A percentile compares a stretch with the other conserved stretches of the same genome.
Conservation (phyloP, 345 rosid genomes). For the Isatis tinctoria region DNA sequence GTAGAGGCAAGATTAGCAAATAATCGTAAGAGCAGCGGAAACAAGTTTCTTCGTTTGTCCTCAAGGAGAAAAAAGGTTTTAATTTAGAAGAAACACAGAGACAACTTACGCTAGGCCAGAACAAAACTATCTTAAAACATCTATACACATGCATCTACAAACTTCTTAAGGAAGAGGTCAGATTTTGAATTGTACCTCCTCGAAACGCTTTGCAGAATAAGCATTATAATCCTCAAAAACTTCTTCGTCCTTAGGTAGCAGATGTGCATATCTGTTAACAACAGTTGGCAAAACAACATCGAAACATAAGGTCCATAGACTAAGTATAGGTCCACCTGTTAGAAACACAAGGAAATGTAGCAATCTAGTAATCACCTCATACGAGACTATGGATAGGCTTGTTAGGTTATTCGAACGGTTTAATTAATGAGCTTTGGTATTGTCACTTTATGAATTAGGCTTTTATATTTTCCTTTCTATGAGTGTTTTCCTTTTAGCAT, state of each 20-base stretch:
- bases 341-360: conserved; percentile 7
- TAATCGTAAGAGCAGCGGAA: conserved; percentile 1
- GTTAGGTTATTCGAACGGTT: no score
- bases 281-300: not conserved
- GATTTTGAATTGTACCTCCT: conserved; percentile 56
- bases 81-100: not conserved
- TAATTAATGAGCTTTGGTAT: no score
- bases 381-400: no score
- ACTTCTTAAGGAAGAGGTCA: not conserved
- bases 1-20: not conserved
- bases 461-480: no score
- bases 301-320: conserved; percentile 3
- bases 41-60: conserved; percentile 2
- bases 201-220: conserved; percentile 71
- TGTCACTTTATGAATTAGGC: no score
- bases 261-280: conserved; percentile 75
- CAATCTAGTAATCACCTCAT: not conserved
- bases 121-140: conserved; percentile 12
- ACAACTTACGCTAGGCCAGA: conserved; percentile 5
- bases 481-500: no score
- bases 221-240: conserved; percentile 75
- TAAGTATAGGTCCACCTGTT: not conserved
- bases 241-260: conserved; percentile 90
- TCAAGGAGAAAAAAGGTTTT: not conserved
- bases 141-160: not conserved